Conservation (phyloP, 1,284 basidiomycete species). For the Papiliotrema nemorosa region DNA sequence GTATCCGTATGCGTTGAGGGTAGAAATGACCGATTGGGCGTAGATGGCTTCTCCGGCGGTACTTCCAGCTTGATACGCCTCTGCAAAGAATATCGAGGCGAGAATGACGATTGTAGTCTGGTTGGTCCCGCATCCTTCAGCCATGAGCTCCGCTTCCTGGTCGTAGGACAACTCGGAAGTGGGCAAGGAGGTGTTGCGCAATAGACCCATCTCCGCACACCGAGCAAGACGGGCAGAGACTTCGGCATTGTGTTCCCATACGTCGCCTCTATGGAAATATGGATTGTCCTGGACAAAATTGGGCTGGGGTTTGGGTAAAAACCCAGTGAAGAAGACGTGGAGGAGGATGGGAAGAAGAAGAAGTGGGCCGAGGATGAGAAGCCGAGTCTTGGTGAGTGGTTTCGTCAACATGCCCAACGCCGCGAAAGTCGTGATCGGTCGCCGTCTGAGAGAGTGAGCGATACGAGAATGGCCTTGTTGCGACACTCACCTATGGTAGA, state of each 20-base stretch:
- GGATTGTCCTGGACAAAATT: constrained; percentile 15
- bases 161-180: constrained; percentile 6
- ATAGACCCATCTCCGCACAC: constrained; percentile 23
- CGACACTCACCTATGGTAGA: too few relatives aligned
- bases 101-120: constrained; percentile 38
- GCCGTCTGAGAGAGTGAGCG: too few relatives aligned
- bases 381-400: background rate
- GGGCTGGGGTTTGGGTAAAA: background rate
- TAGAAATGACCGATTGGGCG: constrained; percentile 37
- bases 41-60: constrained; percentile 37
- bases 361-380: background rate
- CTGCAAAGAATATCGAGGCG: constrained; percentile 28
- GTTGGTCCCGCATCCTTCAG: constrained; percentile 33
- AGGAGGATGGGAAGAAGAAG: background rate
- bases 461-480: too few relatives aligned
- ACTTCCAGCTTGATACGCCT: constrained; percentile 21
- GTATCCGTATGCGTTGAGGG: constrained; percentile 35
- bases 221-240: constrained; percentile 19
- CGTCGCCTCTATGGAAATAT: constrained; percentile 27
- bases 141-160: constrained; percentile 19
- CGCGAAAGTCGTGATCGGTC: background rate
- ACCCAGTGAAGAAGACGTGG: background rate
- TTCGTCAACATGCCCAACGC: background rate
- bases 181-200: constrained; percentile 27
- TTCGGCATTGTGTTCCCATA: constrained; percentile 31